These are phyloP conservation scores for Sequoiadendron giganteum DNA, from an alignment of 75 land plant genomes.

Conservation along the genomic window DNA sequence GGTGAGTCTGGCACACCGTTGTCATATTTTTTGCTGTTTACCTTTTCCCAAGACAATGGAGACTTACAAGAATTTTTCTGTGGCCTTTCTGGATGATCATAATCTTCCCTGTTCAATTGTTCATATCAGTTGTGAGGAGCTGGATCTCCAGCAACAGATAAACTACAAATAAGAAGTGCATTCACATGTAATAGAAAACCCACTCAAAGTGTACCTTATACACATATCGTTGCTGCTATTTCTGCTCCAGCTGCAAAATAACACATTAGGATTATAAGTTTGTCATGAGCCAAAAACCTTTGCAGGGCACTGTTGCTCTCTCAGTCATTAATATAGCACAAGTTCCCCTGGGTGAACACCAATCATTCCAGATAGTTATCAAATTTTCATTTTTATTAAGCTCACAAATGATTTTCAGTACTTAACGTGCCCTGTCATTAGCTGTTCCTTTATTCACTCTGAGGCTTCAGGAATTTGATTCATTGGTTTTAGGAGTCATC, in stretches of 20 bases:
- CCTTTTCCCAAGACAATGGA: neutral
- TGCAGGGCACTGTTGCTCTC: neutral
- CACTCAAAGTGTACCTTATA: neutral
- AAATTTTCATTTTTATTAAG: neutral
- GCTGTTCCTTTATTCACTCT: neutral
- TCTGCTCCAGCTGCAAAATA: constrained; percentile 9
- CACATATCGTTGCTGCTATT: neutral
- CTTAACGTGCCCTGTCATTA: neutral
- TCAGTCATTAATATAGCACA: neutral
- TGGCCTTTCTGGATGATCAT: neutral
- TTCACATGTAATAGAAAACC: neutral
- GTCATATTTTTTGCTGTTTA: neutral
- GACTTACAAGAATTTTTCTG: neutral
- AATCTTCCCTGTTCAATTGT: neutral
- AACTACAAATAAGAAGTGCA: neutral
- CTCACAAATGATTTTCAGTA: neutral
- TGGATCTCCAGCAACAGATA: neutral
- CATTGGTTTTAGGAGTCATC: neutral
- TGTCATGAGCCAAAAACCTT: neutral
- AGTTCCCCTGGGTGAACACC: neutral
- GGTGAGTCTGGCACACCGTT: neutral
- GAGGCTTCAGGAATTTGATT: neutral
- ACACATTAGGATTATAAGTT: neutral
- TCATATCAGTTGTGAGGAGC: neutral
- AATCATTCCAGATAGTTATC: neutral